Base-by-base conservation (phyloP, 2,329 filamentous ascomycete species). In the Cercospora beticola region DNA sequence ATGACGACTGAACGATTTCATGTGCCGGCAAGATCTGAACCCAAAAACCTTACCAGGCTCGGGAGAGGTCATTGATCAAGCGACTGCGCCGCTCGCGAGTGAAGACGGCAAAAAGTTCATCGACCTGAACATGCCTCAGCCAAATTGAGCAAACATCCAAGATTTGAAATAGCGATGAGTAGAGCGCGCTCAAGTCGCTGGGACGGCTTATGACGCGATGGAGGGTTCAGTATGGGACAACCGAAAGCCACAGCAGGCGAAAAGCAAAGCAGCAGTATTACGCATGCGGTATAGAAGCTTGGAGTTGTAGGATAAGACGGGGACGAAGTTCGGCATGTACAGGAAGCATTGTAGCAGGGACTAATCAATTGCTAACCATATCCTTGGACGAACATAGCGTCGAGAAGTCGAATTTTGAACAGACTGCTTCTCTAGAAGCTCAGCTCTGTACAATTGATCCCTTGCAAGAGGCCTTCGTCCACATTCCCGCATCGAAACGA, bases 401-500 rank as follows among this genome's bases (percentile, higher is more conserved):
- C 12, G 8, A 49, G 9, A 12, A 16, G 0, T 26, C 10, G 5
- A 10, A 2, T 40, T 6, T 40, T 5, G 3, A 0, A n/a, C 5
- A 54, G 10, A 28, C 49, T 26, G 12, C 23, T 54, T 28, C 4
- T 2, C 4, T 54, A 59, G 10, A 59, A 59, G 56, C 56, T 59
- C 56, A 59, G 31, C 31, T 59, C 56, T 70, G 75, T 77, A 66
- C 76, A 79, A 36, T 75, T 74, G 59, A 79, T 76, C 1, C 72
- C 73, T 36, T 76, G 68, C 67, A 79, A 64, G 64, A 76, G 56
- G 23, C 64, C 68, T 63, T 76, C 68, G 64, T 78, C 74, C 43
- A 79, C 76, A 64, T 75, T 71, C 9, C 74, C 76, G 62, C 77
- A 78, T 16, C 71, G 75, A 60, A 77, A 79, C 60, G 63, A 16